A percentile compares a stretch with the other conserved stretches of the same genome.
These are phyloP conservation scores for Butyriboletus appendiculatus DNA, from an alignment of 1,284 basidiomycete genomes.

Conservation along the genomic window DNA sequence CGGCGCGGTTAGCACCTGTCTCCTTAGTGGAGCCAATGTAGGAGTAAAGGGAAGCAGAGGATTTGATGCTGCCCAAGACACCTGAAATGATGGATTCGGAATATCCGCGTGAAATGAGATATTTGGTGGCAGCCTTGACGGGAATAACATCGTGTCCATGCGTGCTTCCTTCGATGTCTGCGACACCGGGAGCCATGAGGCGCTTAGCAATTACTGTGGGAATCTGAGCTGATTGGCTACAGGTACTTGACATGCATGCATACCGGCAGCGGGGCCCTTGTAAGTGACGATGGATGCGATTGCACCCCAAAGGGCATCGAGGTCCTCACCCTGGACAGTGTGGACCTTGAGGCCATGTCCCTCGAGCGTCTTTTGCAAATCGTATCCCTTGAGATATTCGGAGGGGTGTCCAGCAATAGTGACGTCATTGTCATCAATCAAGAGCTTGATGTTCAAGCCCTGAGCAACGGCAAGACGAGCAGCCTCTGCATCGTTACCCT, in stretches of 20 bases:
- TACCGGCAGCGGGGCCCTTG: slow-evolving; percentile 76
- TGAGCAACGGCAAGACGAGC: slow-evolving; percentile 84
- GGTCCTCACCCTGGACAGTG: slow-evolving; percentile 72
- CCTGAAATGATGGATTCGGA: slow-evolving; percentile 47
- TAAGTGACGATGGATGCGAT: slow-evolving; percentile 56
- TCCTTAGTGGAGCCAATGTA: slow-evolving; percentile 73
- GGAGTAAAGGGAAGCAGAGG: slow-evolving; percentile 54
- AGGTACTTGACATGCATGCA: slow-evolving; percentile 16
- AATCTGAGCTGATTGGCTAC: slow-evolving; percentile 1
- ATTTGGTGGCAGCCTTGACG: slow-evolving; percentile 72
- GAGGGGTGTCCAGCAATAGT: slow-evolving; percentile 87
- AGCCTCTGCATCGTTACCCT: slow-evolving; percentile 87
- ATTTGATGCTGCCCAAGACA: slow-evolving; percentile 69
- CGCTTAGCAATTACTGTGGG: slow-evolving; percentile 65
- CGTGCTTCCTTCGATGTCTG: slow-evolving; percentile 72
- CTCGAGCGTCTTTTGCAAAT: slow-evolving; percentile 66
- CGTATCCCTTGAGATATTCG: slow-evolving; percentile 78
- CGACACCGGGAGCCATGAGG: slow-evolving; percentile 78
- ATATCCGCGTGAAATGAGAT: slow-evolving; percentile 68
- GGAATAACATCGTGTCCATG: slow-evolving; percentile 86
- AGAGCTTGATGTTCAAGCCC: slow-evolving; percentile 75
- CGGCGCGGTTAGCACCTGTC: slow-evolving; percentile 73
- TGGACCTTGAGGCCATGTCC: slow-evolving; percentile 81
- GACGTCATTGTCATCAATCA: slow-evolving; percentile 88
- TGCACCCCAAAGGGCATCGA: slow-evolving; percentile 74